A percentile compares a stretch with the other conserved stretches of the same genome.
Conservation (phyloP, 2,329 filamentous ascomycete genomes). For the Talaromyces amestolkiae region DNA sequence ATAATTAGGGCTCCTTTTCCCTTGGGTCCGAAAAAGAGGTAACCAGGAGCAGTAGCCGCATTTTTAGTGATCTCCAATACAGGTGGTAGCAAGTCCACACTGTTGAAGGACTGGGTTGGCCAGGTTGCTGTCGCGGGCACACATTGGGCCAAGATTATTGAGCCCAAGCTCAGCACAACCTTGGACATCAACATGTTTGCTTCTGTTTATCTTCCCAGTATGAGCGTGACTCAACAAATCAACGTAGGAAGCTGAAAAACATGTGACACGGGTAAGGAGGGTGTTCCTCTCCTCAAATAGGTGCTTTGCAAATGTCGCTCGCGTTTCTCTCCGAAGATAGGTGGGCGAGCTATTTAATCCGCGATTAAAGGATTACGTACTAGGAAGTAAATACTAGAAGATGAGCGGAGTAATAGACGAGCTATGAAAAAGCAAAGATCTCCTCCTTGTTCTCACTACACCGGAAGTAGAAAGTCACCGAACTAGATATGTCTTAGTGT, state of each 20-base stretch:
- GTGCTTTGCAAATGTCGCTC: no score
- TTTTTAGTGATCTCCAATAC: neutral
- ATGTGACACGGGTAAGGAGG: neutral
- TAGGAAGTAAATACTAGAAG: no score
- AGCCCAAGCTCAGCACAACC: neutral
- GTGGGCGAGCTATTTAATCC: no score
- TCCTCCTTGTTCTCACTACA: no score
- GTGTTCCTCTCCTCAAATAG: no score
- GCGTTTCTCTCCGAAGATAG: no score
- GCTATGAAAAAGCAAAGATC: no score
- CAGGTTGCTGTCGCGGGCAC: neutral
- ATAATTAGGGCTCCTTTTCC: neutral
- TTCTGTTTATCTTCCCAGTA: neutral
- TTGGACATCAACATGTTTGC: neutral
- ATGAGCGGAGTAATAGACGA: no score
- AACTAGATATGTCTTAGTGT: no score
- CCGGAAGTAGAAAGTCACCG: no score
- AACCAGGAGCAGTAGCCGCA: neutral
- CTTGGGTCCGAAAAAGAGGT: neutral
- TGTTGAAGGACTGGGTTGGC: neutral
- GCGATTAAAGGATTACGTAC: no score
- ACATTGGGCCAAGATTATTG: neutral
- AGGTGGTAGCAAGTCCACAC: neutral
- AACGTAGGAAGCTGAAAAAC: neutral
- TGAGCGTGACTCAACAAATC: neutral